Evolutionary conservation across 352 stramenopile species (phyloP).

Genomic region (Globisporangium cederbergense): DNA sequence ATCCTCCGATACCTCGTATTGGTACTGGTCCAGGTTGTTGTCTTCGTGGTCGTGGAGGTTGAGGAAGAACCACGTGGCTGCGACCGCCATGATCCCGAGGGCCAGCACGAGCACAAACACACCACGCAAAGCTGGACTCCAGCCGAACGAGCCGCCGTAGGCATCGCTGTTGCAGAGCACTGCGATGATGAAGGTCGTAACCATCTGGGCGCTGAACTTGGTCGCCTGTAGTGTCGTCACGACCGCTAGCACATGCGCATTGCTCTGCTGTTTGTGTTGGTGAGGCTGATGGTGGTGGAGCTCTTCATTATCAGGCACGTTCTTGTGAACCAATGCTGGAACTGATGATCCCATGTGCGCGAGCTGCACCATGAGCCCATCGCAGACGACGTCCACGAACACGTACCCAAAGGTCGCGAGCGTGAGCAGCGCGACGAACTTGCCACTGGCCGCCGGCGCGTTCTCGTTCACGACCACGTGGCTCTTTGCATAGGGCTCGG

Average conservation of each 20-base stretch:
- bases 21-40: background rate
- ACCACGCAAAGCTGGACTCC: slow-evolving; percentile 37
- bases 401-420: slow-evolving; percentile 49
- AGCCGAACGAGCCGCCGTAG: slow-evolving; percentile 53
- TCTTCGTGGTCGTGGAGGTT: slow-evolving; percentile 28
- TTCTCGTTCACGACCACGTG: slow-evolving; percentile 32
- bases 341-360: slow-evolving; percentile 17
- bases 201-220: slow-evolving; percentile 35
- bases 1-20: background rate
- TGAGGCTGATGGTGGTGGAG: background rate
- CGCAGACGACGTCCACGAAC: slow-evolving; percentile 36
- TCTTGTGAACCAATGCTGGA: background rate
- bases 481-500: slow-evolving; percentile 38
- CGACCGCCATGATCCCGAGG: slow-evolving; percentile 18
- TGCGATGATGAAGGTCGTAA: slow-evolving; percentile 37
- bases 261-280: background rate
- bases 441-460: slow-evolving; percentile 29
- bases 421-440: slow-evolving; percentile 51
- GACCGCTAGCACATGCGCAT: background rate
- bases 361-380: slow-evolving; percentile 47
- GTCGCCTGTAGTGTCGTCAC: slow-evolving; percentile 40
- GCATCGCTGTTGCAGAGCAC: slow-evolving; percentile 52
- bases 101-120: slow-evolving; percentile 41
- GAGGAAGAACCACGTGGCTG: slow-evolving; percentile 35
- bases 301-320: background rate